A percentile compares a stretch with the other conserved stretches of the same genome.
phyloP scores from a whole-genome alignment of 306 rosid genomes.

The Castanospermum australe region DNA sequence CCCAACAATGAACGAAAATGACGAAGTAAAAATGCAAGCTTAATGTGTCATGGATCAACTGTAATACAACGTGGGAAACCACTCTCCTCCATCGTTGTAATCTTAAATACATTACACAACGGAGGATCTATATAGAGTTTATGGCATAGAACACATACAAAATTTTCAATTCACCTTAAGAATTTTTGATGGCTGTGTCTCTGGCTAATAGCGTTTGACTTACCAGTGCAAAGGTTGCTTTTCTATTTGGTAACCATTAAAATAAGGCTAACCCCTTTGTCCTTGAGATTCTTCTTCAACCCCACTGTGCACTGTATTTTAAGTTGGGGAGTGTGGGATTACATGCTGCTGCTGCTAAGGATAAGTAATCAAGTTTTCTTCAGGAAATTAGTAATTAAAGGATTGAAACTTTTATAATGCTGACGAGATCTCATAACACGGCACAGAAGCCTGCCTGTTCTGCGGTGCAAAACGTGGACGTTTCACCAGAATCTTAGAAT shows the following conservation, averaged over 20 bases:
- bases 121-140: background rate
- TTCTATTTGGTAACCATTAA: background rate
- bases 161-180: background rate
- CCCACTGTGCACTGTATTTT: background rate
- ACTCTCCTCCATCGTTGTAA: too few relatives aligned
- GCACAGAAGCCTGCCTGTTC: slow-evolving; percentile 16
- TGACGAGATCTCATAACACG: slow-evolving; percentile 8
- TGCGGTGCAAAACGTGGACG: background rate
- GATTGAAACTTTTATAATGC: background rate
- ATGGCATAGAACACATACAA: background rate
- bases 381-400: background rate
- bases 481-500: background rate
- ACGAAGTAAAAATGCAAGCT: too few relatives aligned
- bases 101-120: background rate
- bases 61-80: too few relatives aligned
- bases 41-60: too few relatives aligned
- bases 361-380: background rate
- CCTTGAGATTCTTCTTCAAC: background rate
- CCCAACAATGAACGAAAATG: too few relatives aligned
- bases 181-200: background rate
- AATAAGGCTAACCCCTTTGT: background rate
- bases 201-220: background rate
- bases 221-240: background rate
- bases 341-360: background rate
- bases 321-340: background rate